Percentiles rank a stretch among this genome's conserved stretches.
phyloP scores from a whole-genome alignment of 345 rosid genomes.

The Syzygium aromaticum region DNA sequence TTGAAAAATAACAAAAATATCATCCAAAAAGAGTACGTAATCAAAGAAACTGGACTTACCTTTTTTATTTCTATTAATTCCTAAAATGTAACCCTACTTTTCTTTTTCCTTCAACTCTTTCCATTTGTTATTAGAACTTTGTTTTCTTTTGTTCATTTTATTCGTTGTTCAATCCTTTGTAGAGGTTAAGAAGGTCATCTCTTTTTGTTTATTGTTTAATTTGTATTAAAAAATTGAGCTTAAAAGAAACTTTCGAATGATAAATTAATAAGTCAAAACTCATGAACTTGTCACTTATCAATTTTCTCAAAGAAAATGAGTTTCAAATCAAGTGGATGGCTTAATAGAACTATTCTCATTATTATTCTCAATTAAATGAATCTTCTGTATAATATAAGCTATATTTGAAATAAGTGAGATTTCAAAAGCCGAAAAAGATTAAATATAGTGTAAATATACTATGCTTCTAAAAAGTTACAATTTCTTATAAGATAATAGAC shows the following conservation, averaged over 20 bases:
- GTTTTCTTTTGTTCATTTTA: not conserved
- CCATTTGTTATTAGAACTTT: not conserved
- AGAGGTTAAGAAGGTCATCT: not conserved
- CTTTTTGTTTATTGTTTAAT: not conserved
- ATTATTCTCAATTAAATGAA: not conserved
- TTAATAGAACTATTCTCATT: not conserved
- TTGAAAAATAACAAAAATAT: not conserved
- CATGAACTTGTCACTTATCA: not conserved
- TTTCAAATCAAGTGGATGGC: not conserved
- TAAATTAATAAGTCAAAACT: not conserved
- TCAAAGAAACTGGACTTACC: not conserved
- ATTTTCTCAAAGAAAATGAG: not conserved
- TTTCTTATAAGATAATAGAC: not conserved
- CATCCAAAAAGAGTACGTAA: not conserved
- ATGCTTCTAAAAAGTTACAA: not conserved
- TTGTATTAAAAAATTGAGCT: not conserved
- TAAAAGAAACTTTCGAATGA: not conserved
- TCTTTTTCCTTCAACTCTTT: not conserved
- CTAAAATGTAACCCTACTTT: not conserved
- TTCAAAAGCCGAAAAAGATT: not conserved
- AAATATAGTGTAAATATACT: not conserved
- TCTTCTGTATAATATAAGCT: not conserved
- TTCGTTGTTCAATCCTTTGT: not conserved
- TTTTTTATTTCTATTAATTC: not conserved
- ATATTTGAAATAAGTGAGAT: not conserved